A percentile compares a stretch with the other conserved stretches of the same genome.
These are phyloP conservation scores for Claviceps arundinis DNA, from an alignment of 2,329 filamentous ascomycete species.

Conservation along the genomic window DNA sequence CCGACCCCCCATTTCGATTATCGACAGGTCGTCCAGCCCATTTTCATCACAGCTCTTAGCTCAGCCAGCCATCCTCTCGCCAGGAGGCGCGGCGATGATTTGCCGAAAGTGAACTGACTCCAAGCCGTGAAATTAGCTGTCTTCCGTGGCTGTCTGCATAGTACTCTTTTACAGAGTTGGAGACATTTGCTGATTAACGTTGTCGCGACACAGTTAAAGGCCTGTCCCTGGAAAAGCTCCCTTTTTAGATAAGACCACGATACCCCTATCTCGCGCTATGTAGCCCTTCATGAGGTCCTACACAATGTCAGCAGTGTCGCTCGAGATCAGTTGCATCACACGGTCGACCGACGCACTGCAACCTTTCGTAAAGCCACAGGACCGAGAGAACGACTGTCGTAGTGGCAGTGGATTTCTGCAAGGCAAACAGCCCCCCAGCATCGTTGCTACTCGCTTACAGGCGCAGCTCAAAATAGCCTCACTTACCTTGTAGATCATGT, in stretches of 20 bases:
- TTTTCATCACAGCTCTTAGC: neutral
- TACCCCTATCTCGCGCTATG: constrained; percentile 79
- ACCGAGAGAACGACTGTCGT: neutral
- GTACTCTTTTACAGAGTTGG: neutral
- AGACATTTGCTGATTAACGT: neutral
- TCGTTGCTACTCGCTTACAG: neutral
- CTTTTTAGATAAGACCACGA: constrained; percentile 84
- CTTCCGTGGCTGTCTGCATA: too few relatives aligned
- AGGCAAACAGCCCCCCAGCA: neutral
- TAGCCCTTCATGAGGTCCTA: constrained; percentile 96
- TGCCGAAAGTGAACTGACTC: neutral
- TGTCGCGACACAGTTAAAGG: constrained; percentile 24
- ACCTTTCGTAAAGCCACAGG: neutral
- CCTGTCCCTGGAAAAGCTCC: constrained; percentile 90
- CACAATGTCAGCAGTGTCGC: constrained; percentile 12
- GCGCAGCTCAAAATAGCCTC: constrained; percentile 21
- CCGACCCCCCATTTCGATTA: neutral
- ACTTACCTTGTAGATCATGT: constrained; percentile 92
- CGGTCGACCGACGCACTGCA: neutral
- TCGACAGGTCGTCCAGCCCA: neutral
- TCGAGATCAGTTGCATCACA: neutral
- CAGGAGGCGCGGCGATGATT: neutral
- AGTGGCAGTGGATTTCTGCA: neutral
- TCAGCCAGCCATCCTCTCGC: neutral
- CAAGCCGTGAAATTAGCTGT: neutral